phyloP scores from a whole-genome alignment of 2,329 filamentous ascomycete species.

The Botrytis medusae region DNA sequence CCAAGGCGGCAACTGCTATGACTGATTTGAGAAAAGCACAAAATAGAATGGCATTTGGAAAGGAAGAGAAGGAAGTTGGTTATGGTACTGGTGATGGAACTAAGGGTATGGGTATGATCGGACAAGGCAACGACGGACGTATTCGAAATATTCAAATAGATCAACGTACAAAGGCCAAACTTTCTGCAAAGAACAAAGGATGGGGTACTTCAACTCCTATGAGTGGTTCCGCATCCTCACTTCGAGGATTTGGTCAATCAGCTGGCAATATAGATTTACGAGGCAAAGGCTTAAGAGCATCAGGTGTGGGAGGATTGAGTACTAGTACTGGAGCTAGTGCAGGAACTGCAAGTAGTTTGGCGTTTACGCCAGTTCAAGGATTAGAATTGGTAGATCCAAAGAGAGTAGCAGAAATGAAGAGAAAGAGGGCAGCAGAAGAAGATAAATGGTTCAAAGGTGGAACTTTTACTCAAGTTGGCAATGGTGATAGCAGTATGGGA shows the following conservation, averaged over 20 bases:
- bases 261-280: constrained; percentile 66
- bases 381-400: constrained; percentile 95
- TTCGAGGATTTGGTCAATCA: constrained; percentile 72
- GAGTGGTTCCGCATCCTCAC: constrained; percentile 72
- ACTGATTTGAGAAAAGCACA: constrained; percentile 94
- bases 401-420: constrained; percentile 78
- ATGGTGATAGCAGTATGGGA: constrained; percentile 69
- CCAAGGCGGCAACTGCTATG: constrained; percentile 96
- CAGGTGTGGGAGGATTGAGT: constrained; percentile 71
- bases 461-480: constrained; percentile 86
- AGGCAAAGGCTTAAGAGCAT: constrained; percentile 70
- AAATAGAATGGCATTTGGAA: constrained; percentile 93
- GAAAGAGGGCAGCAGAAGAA: constrained; percentile 91
- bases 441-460: constrained; percentile 96
- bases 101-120: constrained; percentile 92
- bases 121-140: constrained; percentile 80
- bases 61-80: constrained; percentile 90
- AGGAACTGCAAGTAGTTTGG: constrained; percentile 82
- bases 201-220: constrained; percentile 75
- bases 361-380: constrained; percentile 93
- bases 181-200: constrained; percentile 92
- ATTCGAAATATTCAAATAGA: constrained; percentile 89
- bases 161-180: constrained; percentile 86
- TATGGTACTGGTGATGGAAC: constrained; percentile 86
- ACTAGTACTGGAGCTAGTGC: constrained; percentile 53